phyloP scores from a whole-genome alignment of 2,329 filamentous ascomycete species.

The Acephala macrosclerotiorum region DNA sequence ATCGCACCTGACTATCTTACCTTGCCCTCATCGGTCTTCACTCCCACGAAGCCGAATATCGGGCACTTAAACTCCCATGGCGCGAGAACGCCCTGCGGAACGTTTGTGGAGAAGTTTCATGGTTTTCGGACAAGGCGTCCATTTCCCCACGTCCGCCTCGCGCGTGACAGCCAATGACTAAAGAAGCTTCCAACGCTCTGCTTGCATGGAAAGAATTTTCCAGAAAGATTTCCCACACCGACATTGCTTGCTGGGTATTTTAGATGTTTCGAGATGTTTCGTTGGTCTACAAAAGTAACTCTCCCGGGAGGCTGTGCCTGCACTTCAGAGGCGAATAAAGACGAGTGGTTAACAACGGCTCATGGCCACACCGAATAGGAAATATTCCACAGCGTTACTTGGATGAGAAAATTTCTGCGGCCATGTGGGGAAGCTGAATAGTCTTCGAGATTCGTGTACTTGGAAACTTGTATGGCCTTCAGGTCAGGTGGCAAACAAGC shows the following conservation, averaged over 20 bases:
- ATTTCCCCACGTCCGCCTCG: background rate
- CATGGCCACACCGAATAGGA: background rate
- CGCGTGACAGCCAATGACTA: background rate
- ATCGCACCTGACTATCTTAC: background rate
- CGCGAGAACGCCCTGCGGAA: too few species aligned
- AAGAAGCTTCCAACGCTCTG: background rate
- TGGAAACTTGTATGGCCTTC: background rate
- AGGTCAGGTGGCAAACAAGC: background rate
- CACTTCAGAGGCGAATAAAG: background rate
- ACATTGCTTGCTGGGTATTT: background rate
- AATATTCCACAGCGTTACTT: background rate
- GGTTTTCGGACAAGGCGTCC: background rate
- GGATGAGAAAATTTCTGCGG: background rate
- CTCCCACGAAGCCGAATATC: background rate
- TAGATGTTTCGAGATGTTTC: background rate
- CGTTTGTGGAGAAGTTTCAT: background rate
- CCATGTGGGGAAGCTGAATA: conserved; percentile 1
- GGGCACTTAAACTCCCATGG: background rate
- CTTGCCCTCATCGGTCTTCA: background rate
- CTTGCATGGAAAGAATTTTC: background rate
- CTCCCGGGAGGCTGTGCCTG: conserved; percentile 1
- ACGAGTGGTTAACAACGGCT: background rate
- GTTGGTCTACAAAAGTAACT: too few species aligned
- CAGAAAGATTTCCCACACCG: background rate
- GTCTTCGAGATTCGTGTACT: background rate